These are phyloP conservation scores for Hygrophoropsis aurantiaca DNA, from an alignment of 768 basidiomycete species.

Conservation along the genomic window DNA sequence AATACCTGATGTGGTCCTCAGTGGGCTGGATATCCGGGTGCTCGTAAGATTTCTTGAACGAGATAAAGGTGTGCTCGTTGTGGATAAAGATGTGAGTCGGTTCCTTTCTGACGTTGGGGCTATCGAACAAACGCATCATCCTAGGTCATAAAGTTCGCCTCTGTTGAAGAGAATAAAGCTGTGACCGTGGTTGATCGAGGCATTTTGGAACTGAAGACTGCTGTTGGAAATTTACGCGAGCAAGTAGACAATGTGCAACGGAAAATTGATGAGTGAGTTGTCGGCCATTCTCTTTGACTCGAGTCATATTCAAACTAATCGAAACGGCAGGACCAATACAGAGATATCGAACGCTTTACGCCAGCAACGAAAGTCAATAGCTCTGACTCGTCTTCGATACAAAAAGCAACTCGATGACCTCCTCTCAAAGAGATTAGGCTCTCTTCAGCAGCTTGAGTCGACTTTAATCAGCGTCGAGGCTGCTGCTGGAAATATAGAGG, in stretches of 20 bases:
- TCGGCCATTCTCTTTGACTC: not conserved
- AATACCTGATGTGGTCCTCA: slow-evolving; percentile 45
- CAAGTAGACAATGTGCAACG: slow-evolving; percentile 70
- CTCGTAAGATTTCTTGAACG: slow-evolving; percentile 78
- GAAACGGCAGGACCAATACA: slow-evolving; percentile 52
- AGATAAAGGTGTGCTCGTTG: slow-evolving; percentile 63
- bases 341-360: slow-evolving; percentile 67
- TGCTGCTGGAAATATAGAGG: slow-evolving; percentile 88
- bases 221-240: slow-evolving; percentile 60
- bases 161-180: slow-evolving; percentile 32
- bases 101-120: not conserved
- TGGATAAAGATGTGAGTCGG: slow-evolving; percentile 62
- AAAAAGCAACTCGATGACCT: slow-evolving; percentile 82
- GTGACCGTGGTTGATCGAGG: slow-evolving; percentile 83
- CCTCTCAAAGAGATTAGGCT: slow-evolving; percentile 68
- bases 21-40: slow-evolving; percentile 65
- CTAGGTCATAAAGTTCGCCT: slow-evolving; percentile 81
- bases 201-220: slow-evolving; percentile 75
- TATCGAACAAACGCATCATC: not conserved
- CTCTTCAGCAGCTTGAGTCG: slow-evolving; percentile 70
- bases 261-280: slow-evolving; percentile 70
- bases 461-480: slow-evolving; percentile 83
- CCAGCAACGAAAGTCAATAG: slow-evolving; percentile 69
- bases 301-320: not conserved
- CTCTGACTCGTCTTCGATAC: slow-evolving; percentile 75